Evolutionary conservation across 2,329 filamentous ascomycete genomes (phyloP), one percentile per base, ranked within the genome.

Genomic region (Cladorrhinum sp.): DNA sequence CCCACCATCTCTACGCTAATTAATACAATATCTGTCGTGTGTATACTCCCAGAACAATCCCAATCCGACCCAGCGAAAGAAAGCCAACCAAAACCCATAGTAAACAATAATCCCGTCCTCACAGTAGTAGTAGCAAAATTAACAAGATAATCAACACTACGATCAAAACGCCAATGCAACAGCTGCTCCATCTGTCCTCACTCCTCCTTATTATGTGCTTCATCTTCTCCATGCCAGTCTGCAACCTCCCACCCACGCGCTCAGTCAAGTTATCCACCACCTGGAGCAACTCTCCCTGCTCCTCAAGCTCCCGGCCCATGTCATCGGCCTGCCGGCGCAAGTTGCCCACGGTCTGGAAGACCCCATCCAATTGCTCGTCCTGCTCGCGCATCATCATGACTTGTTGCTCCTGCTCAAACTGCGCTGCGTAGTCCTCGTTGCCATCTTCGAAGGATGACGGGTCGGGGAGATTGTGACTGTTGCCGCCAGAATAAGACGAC

Each of bases 231-330:
- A 98, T 86, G 20, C 95, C 95, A 59, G 83, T 92, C 77, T 92
- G 86, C 70, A 99, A 76, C 72, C 95, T 88, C 1, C 91, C 90
- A 14, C 91, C 90, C 1, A 99, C 92, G 33, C 94, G 83, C 73
- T 98, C 93, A 3, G 91, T 92, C 60, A 96, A 80, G 28, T 82
- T 84, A 75, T 98, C 94, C 46, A 96, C 89, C 57, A 90, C 87
- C 65, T 95, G 88, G 60, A 99, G 81, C 84, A 98, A 89, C 74
- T 92, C 91, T 21, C 83, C 84, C 80, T 99, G 95, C 78, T 99
- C 95, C 76, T 97, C 96, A 51, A 99, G 80, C 79, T 99, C 95
- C 60, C 94, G 82, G 1, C 95, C 94, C 94, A 99, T 99, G 68
- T 92, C 91, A 75, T 96, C 88, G 1, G 95, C 96, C 80, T 98